Base-by-base conservation (phyloP, 176 grass and related monocot species). In the Leersia perrieri region DNA sequence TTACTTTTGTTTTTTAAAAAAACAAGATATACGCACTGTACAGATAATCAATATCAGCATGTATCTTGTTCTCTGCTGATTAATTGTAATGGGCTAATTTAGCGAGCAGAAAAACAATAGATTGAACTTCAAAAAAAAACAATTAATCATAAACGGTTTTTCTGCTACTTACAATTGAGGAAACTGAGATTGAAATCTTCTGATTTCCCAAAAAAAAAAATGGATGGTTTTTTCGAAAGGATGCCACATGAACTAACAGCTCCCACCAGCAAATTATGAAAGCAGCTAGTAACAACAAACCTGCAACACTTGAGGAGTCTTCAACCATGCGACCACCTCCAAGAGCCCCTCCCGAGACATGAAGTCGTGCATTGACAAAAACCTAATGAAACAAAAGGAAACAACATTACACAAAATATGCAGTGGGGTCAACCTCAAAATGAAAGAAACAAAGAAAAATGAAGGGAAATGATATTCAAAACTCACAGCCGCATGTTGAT, bases 331-430 rank as follows among this genome's bases (percentile, higher is more conserved):
- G 96, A 53, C 96, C 96, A 35, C 96, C 96, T 82, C 96, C 96
- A 90, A 99, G 96, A 77, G 96, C 96, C 60, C 96, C 96, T 88
- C 96, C 96, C 70, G 96, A 99, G 45, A 99, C 96, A 91, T 99
- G 92, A 91, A 99, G 96, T n/a, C 96, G 90, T 84, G 92, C 92
- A 83, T 99, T 99, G 45, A 99, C 93, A 80, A 95, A 99, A 90
- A 99, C 93, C 96, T 99, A 89, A 64, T 74, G 58, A 7, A 62
- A 66, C 16, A 77, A 57, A 83, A 81, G 44, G 36, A 82, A 63
- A 70, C 61, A 69, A 40, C 55, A 74, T 83, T 82, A 88, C 40
- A 70, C 16, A 68, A 35, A 75, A 63, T 70, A 67, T 75, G 58
- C 30, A 57, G 60, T 68, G 15, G 31, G 42, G 42, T 29, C 32